Evolutionary conservation across 352 stramenopile genomes (phyloP).

Genomic region (Pythium dissimile): DNA sequence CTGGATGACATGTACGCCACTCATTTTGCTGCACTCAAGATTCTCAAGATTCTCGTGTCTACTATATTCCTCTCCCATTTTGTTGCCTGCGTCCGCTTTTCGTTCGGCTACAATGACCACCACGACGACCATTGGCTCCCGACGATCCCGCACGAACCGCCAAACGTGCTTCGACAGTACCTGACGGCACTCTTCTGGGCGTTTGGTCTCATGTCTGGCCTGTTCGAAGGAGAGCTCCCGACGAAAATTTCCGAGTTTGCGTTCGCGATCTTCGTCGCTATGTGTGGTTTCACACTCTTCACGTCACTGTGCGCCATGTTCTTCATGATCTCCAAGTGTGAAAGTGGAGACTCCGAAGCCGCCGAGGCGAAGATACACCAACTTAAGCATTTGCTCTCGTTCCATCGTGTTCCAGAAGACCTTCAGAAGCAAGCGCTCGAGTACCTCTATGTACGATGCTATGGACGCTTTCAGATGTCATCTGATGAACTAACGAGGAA

Average conservation of each 20-base stretch:
- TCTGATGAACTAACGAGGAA: neutral
- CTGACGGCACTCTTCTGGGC: conserved; percentile 59
- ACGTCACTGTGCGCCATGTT: conserved; percentile 66
- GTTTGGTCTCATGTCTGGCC: conserved; percentile 57
- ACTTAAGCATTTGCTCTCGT: conserved; percentile 63
- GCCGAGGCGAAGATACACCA: conserved; percentile 70
- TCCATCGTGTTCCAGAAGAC: conserved; percentile 53
- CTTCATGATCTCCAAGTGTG: conserved; percentile 79
- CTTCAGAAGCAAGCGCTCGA: conserved; percentile 62
- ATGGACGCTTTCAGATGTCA: neutral
- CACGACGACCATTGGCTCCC: conserved; percentile 55
- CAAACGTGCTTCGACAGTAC: conserved; percentile 33
- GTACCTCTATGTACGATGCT: conserved; percentile 43
- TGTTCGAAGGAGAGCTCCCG: conserved; percentile 71
- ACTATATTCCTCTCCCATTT: conserved; percentile 55
- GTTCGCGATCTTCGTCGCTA: conserved; percentile 63
- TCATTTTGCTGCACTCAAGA: conserved; percentile 44
- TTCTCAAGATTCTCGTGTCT: conserved; percentile 37
- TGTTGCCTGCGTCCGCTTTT: conserved; percentile 52
- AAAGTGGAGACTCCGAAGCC: conserved; percentile 55
- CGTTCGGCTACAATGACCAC: conserved; percentile 50
- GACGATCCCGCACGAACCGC: conserved; percentile 18
- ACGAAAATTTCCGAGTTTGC: conserved; percentile 44
- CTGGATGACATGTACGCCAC: conserved; percentile 64
- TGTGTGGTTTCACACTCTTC: conserved; percentile 70